phyloP scores from a whole-genome alignment of 192 early-diverging fungal genomes.

The Diversispora eburnea region DNA sequence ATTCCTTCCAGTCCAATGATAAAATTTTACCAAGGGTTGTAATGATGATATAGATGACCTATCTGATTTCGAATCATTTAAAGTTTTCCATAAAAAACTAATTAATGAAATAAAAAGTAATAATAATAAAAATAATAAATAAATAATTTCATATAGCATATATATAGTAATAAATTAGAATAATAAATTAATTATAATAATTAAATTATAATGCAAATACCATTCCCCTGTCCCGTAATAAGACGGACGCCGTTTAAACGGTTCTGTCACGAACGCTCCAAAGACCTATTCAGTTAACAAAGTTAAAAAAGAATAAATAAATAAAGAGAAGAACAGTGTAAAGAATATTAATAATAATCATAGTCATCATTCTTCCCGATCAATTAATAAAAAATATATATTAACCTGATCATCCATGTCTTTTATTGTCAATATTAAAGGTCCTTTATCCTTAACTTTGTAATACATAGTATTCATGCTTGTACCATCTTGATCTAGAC shows the following conservation, averaged over 20 bases:
- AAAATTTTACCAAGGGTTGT: constrained; percentile 40
- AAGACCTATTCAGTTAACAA: constrained; percentile 54
- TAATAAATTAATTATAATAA: background rate
- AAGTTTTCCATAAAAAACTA: constrained; percentile 71
- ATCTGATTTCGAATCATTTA: constrained; percentile 22
- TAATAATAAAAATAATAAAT: background rate
- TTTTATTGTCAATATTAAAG: constrained; percentile 66
- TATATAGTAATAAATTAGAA: background rate
- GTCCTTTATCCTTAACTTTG: constrained; percentile 60
- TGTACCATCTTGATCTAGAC: constrained; percentile 91
- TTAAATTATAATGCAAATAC: constrained; percentile 36
- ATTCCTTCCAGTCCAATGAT: constrained; percentile 72
- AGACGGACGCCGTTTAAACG: constrained; percentile 54
- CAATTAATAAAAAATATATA: background rate
- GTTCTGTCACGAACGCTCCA: constrained; percentile 72
- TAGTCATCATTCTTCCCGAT: background rate
- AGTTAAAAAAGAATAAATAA: background rate
- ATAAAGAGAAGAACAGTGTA: no score
- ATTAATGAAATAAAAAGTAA: background rate
- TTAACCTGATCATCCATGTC: constrained; percentile 54
- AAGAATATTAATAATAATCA: background rate
- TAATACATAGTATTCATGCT: constrained; percentile 79
- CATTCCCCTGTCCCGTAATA: constrained; percentile 86
- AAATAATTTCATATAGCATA: constrained; percentile 1
- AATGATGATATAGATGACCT: background rate